phyloP scores from a whole-genome alignment of 805 yeast genomes.

The Jamesozyma lodderae region DNA sequence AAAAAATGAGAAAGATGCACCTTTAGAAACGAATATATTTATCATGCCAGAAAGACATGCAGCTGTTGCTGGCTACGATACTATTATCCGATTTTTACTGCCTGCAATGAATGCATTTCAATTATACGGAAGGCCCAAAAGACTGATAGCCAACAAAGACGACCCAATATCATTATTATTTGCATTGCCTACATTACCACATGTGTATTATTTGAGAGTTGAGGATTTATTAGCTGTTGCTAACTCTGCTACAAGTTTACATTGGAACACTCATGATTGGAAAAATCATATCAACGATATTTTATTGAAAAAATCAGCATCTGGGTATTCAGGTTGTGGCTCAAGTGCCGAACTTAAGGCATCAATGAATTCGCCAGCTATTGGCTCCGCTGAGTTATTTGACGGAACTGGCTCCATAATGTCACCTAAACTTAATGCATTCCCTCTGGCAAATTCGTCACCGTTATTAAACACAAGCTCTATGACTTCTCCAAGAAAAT shows the following conservation, averaged over 20 bases:
- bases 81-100: slow-evolving; percentile 58
- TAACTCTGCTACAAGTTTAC: slow-evolving; percentile 29
- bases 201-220: slow-evolving; percentile 50
- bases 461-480: background rate
- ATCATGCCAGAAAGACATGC: slow-evolving; percentile 65
- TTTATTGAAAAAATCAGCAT: slow-evolving; percentile 41
- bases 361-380: slow-evolving; percentile 45
- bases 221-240: slow-evolving; percentile 45
- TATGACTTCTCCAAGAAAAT: no score
- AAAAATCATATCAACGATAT: slow-evolving; percentile 44
- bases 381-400: slow-evolving; percentile 31
- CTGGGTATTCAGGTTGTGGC: slow-evolving; percentile 77
- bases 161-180: slow-evolving; percentile 50
- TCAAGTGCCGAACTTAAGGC: slow-evolving; percentile 53
- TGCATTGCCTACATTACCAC: slow-evolving; percentile 69
- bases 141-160: slow-evolving; percentile 47
- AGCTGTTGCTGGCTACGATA: slow-evolving; percentile 63
- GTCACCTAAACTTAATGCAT: slow-evolving; percentile 9
- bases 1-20: slow-evolving; percentile 38
- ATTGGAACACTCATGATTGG: slow-evolving; percentile 61
- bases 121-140: slow-evolving; percentile 66
- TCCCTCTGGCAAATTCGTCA: background rate
- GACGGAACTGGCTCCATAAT: slow-evolving; percentile 16
- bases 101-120: slow-evolving; percentile 65
- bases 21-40: slow-evolving; percentile 41